These are phyloP conservation scores for Nannizziopsis barbatae DNA, from an alignment of 2,329 filamentous ascomycete genomes.

Conservation along the genomic window DNA sequence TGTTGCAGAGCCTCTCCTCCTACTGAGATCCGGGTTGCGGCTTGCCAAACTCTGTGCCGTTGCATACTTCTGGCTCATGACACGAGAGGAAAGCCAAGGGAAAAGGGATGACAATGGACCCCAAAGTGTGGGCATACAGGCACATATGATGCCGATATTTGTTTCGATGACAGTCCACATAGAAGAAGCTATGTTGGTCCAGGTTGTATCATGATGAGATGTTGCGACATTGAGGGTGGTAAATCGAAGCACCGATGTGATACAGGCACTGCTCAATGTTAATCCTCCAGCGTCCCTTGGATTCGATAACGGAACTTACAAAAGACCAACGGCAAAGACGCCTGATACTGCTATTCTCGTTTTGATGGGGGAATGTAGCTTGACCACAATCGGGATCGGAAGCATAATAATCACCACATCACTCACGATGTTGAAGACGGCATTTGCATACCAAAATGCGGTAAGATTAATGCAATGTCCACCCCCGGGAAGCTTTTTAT, in stretches of 20 bases:
- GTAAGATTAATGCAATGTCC: conserved; percentile 39
- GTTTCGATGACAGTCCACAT: conserved; percentile 31
- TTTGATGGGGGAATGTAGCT: conserved; percentile 35
- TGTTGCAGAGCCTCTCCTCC: background rate
- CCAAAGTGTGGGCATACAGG: conserved; percentile 30
- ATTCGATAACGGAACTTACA: conserved; percentile 21
- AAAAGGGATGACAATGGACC: conserved; percentile 20
- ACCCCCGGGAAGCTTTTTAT: conserved; percentile 26
- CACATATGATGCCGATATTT: conserved; percentile 29
- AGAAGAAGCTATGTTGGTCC: conserved; percentile 23
- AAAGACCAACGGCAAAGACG: conserved; percentile 29
- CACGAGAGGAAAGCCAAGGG: conserved; percentile 12
- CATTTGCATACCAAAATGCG: conserved; percentile 42
- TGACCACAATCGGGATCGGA: conserved; percentile 26
- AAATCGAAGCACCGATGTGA: conserved; percentile 26
- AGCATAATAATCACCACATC: conserved; percentile 29
- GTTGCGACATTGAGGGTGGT: conserved; percentile 24
- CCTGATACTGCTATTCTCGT: conserved; percentile 36
- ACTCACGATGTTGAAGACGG: conserved; percentile 27
- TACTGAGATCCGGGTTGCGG: background rate
- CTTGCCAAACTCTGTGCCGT: background rate
- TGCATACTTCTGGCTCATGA: conserved; percentile 3
- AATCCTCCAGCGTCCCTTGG: background rate
- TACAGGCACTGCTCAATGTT: conserved; percentile 19
- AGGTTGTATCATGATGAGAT: conserved; percentile 18